Base-by-base conservation (phyloP, 495 filamentous ascomycete genomes). In the Xylaria curta region DNA sequence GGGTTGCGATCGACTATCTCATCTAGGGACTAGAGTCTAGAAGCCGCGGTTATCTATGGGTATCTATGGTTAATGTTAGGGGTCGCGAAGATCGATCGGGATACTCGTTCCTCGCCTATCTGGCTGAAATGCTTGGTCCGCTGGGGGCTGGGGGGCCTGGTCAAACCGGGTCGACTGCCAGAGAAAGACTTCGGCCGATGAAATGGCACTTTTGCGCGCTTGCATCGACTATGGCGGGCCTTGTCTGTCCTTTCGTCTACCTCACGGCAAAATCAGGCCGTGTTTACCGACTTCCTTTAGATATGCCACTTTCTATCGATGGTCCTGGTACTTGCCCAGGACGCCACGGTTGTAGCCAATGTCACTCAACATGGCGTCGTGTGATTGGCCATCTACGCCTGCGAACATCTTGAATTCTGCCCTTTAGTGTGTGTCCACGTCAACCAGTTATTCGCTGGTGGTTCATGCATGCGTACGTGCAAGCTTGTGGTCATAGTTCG, bases 341-440 rank as follows among this genome's bases (percentile, higher is more conserved):
- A 67, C 65, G 65, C 65, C 65, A 67, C 65, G 49, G 65, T 54
- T 49, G 65, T 67, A 67, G 49, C 47, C 65, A 36, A 67, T 67
- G 65, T 28, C 33, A 67, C 65, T 67, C 65, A 13, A 67, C 65
- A 40, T 67, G 65, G 65, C 65, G 28, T 4, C 31, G 47, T 28
- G 47, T 67, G 65, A 67, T 67, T 67, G 65, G 65, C 19, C n/a
- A 15, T 44, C 2, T 15, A 36, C 19, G 60, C 28, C n/a, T 26
- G 60, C 28, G 38, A 24, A 33, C 60, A 15, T 63, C 17, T 60
- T 60, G 58, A 60, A 60, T 60, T 60, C 33, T 60, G 58, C 44
- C 62, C 42, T 47, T 26, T 65, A 42, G 31, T 51, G 44, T 51
- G 63, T 17, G 58, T 28, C 63, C 63, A 51, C 44, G 17, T 17